Evolutionary conservation across 805 yeast species (phyloP).

Genomic region (Yamadazyma ubonensis): DNA sequence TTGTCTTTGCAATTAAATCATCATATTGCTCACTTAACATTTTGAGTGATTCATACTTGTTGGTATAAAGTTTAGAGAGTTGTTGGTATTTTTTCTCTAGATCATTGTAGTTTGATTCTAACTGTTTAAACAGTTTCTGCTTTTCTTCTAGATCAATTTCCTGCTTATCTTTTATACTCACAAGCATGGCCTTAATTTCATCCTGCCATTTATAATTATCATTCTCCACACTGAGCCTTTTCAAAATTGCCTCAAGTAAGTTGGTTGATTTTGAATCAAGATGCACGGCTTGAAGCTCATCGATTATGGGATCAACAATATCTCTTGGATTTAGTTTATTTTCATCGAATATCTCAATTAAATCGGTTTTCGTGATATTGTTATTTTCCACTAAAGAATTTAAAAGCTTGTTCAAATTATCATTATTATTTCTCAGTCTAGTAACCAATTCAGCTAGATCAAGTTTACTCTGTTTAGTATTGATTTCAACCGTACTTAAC

Average conservation of each 20-base stretch:
- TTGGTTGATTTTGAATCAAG: conserved; percentile 18
- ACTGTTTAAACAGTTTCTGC: neutral
- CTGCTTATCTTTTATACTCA: neutral
- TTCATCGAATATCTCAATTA: conserved; percentile 14
- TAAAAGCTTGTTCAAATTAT: conserved; percentile 34
- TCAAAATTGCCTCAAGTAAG: conserved; percentile 5
- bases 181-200: neutral
- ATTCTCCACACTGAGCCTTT: conserved; percentile 4
- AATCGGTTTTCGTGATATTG: conserved; percentile 13
- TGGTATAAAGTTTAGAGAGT: conserved; percentile 9
- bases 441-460: conserved; percentile 39
- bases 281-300: conserved; percentile 25
- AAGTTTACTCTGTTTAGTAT: conserved; percentile 33
- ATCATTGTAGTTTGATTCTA: conserved; percentile 19
- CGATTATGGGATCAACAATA: conserved; percentile 26
- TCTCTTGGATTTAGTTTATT: conserved; percentile 16
- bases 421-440: conserved; percentile 41
- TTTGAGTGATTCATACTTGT: conserved; percentile 8
- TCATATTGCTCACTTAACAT: conserved; percentile 11
- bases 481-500: conserved; percentile 24
- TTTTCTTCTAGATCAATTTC: neutral
- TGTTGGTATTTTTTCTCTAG: conserved; percentile 11
- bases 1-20: conserved; percentile 2
- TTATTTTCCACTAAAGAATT: conserved; percentile 32
- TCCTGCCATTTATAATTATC: conserved; percentile 7